phyloP scores from a whole-genome alignment of 2,329 filamentous ascomycete genomes.

The Rhynchosporium agropyri region DNA sequence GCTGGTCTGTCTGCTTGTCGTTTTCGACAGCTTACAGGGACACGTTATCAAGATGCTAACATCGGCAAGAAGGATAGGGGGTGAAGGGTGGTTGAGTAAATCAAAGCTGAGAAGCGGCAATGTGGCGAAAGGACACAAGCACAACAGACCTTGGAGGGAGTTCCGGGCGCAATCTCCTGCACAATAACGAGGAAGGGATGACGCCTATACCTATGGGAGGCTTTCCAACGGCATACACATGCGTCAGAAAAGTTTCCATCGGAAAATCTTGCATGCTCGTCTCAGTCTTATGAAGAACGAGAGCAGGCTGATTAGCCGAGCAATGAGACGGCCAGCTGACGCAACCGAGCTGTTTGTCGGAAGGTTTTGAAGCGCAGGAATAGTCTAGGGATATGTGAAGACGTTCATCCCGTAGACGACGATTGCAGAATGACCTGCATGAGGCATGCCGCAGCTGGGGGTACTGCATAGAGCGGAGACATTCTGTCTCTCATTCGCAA shows the following conservation, averaged over 20 bases:
- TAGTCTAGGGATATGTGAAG: conserved; percentile 26
- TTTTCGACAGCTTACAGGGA: no score
- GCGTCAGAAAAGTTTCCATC: neutral
- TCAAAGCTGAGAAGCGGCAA: no score
- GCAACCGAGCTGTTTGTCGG: conserved; percentile 29
- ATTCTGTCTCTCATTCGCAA: neutral
- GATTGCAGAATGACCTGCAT: conserved; percentile 33
- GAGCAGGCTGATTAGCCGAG: conserved; percentile 24
- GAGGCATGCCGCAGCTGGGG: conserved; percentile 22
- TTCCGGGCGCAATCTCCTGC: no score
- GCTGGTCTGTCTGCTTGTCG: no score
- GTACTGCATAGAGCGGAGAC: conserved; percentile 1
- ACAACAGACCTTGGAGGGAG: no score
- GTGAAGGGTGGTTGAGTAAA: no score
- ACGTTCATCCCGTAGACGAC: conserved; percentile 5
- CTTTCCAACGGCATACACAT: neutral
- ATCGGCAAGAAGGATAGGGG: no score
- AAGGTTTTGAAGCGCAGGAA: conserved; percentile 22
- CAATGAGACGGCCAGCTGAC: conserved; percentile 14
- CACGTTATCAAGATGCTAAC: no score
- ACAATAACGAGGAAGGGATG: no score
- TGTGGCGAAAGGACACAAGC: no score
- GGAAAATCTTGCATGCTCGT: conserved; percentile 6
- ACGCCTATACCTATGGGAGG: neutral
- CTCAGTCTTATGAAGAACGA: conserved; percentile 7